Evolutionary conservation across 148 eudicot species (phyloP).

Genomic region (Camellia sinensis): DNA sequence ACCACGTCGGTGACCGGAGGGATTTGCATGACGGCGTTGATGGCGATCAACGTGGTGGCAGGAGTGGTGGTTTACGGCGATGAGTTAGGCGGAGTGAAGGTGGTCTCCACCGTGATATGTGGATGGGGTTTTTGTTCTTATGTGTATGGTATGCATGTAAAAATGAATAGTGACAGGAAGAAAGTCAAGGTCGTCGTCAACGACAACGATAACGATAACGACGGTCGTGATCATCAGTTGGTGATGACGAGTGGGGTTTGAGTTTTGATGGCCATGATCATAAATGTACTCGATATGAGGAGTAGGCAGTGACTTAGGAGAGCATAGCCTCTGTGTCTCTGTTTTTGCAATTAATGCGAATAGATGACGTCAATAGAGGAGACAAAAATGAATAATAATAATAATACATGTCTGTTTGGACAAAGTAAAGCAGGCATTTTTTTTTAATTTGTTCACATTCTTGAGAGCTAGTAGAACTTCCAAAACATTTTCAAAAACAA

Average conservation of each 20-base stretch:
- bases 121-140: slow-evolving; percentile 85
- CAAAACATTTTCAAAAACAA: too few species aligned
- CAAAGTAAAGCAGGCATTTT: too few species aligned
- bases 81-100: slow-evolving; percentile 55
- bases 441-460: too few species aligned
- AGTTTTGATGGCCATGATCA: background rate
- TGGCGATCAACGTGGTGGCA: slow-evolving; percentile 52
- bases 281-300: background rate
- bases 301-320: too few species aligned
- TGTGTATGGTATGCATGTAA: slow-evolving; percentile 65
- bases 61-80: slow-evolving; percentile 74
- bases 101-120: slow-evolving; percentile 57
- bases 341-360: too few species aligned
- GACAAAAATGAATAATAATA: too few species aligned
- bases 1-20: slow-evolving; percentile 74
- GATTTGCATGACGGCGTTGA: slow-evolving; percentile 64
- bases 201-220: background rate
- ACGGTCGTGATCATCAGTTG: slow-evolving; percentile 25
- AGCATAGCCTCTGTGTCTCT: too few species aligned
- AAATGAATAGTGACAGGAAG: slow-evolving; percentile 22
- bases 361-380: too few species aligned
- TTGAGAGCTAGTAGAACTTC: too few species aligned
- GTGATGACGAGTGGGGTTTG: slow-evolving; percentile 7
- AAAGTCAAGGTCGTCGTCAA: slow-evolving; percentile 1
- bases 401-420: too few species aligned